Base-by-base conservation (phyloP, 805 yeast genomes). In the Metahyphopichia silvanorum region DNA sequence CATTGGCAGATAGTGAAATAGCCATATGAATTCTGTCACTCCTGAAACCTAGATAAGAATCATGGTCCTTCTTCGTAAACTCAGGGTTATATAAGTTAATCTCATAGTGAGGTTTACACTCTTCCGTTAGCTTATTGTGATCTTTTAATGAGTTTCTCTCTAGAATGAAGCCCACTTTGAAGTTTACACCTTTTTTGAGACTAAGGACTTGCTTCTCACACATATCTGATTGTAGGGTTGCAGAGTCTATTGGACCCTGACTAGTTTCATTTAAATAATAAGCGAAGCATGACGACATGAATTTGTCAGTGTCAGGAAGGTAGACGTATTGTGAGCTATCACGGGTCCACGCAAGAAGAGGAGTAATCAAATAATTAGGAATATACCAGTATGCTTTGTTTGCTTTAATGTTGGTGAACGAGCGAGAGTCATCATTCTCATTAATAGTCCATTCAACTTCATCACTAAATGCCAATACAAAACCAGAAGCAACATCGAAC, bases 401-500 rank as follows among this genome's bases (percentile, higher is more conserved):
- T 1, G 96, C 73, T 14, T 65, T 65, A 22, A 85, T 79, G 17
- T 75, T 64, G 43, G 87, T 63, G 48, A 89, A 82, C 30, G 76
- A 74, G 32, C 69, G 68, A 6, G 95, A 82, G 45, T 86, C 77
- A 37, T 79, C 84, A 22, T 77, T 61, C 20, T 77, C 73, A 55
- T 89, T 87, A 21, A 86, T 61, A 3, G 63, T 55, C 55, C 87
- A 72, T 0, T 51, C 47, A 2, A 86, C 83, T 34, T 79, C 56
- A 16, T 82, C 74, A 28, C 71, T 68, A 70, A 94, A 88, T 3
- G 79, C 73, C 29, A 91, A 62, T 2, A 85, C 67, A 48, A 86
- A 88, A 0, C 98, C 98, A 1, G 94, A 73, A 16, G 83, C 68
- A 1, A 65, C 61, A 4, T 78, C 82, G 21, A 82, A 71, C 26